Evolutionary conservation across 768 basidiomycete species (phyloP), one percentile per base, ranked within the genome.

Genomic region (Mrakia gelida): DNA sequence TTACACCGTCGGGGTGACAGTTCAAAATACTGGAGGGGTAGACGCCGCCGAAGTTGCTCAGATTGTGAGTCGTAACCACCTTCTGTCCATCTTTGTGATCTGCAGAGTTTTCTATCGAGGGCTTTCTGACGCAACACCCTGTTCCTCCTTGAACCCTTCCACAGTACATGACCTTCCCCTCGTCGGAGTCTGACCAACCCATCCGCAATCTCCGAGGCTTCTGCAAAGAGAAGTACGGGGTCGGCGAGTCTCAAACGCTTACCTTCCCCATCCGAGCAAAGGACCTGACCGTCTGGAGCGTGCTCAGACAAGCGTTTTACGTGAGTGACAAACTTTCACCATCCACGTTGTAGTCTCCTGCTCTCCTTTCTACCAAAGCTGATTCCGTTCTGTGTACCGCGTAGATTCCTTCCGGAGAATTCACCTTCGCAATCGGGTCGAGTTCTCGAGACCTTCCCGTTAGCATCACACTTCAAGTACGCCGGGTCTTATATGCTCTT

Each of bases 31-130:
- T 0, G 85, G 85, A 34, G 80, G 83, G 26, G 71, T 82, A 0
- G 75, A 77, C 1, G 85, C 82, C 28, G 82, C 83, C 28, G 84
- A 85, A 74, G 84, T 85, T 11, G 83, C 84, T 23, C 85, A 86
- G 73, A 75, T 86, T 28, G 85, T 85, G 32, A 78, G 84, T 81
- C 41, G 10, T 52, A 28, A 45, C 45, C 15, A n/a, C 41, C 43
- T 13, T 68, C 62, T 71, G 28, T 75, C 26, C 61, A 38, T 41
- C 41, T 49, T 63, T 8, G 15, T 49, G 45, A 54, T 49, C 43
- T n/a, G 43, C 43, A 23, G 32, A 15, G 11, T 45, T 45, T 13
- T 13, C 45, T 45, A 45, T 43, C 41, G 41, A 43, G 3, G 52
- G 52, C 28, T 6, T 52, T 10, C 23, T 30, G 11, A 34, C 71